Base-by-base conservation (phyloP, 2,329 filamentous ascomycete species). In the Aureobasidium melanogenum region DNA sequence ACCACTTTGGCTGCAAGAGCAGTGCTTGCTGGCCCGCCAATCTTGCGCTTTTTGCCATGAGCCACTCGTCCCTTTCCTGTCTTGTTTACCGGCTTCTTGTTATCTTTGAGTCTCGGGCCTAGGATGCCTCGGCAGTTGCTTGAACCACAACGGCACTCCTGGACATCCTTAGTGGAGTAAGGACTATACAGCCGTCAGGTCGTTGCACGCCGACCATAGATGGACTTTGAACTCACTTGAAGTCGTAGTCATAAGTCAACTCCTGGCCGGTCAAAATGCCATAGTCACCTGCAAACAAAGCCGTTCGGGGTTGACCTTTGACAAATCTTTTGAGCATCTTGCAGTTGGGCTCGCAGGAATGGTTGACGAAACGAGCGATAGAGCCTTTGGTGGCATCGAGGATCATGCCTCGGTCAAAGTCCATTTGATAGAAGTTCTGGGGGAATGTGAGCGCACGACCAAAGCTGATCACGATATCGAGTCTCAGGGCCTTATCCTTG, bases 381-480 rank as follows among this genome's bases (percentile, higher is more conserved):
- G 89, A 96, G 69, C 94, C 94, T 61, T 90, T 91, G 30, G 91
- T 97, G 36, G 93, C 94, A 77, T 99, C 94, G 66, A 99, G 96
- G 69, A 97, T 96, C 86, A 97, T 94, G 74, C 95, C 94, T 74
- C 96, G 91, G 71, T 97, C 92, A 72, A 97, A 97, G 60, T 91
- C 91, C 94, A 99, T 99, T 51, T 99, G 80, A 74, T 99, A 99
- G 75, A 96, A 97, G 75, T 91, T 96, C 89, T 96, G 67, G 28
- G 22, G 10, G 32, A 17, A 19, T 43, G 54, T 62, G 39, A 64
- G 55, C 38, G 34, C 10, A 36, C 22, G 43, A 19, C 52, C 26
- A 34, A 17, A 55, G 36, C 7, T 48, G 19, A 39, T 50, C 15
- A 30, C 12, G n/a, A 15, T 9, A 17, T 24, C 34, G 28, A 14